Conservation (phyloP, 108 stramenopile genomes). For the Conticribra weissflogii region DNA sequence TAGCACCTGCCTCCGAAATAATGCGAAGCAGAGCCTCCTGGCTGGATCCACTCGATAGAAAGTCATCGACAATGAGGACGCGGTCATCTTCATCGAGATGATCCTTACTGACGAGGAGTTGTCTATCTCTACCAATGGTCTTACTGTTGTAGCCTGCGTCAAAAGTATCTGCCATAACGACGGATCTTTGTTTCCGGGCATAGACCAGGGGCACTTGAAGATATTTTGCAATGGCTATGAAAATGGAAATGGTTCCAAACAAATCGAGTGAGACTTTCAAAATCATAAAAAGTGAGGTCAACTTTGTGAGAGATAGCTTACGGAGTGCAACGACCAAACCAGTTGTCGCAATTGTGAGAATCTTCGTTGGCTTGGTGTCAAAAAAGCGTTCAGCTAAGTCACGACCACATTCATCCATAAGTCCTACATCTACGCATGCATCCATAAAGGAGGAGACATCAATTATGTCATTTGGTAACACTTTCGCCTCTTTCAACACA, state of each 20-base stretch:
- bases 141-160: constrained; percentile 78
- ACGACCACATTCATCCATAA: constrained; percentile 89
- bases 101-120: constrained; percentile 80
- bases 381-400: constrained; percentile 77
- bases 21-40: constrained; percentile 88
- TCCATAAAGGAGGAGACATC: constrained; percentile 92
- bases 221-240: constrained; percentile 76
- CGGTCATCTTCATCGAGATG: constrained; percentile 81
- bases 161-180: constrained; percentile 89
- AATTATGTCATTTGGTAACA: constrained; percentile 87
- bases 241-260: background rate
- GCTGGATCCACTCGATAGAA: constrained; percentile 83
- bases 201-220: constrained; percentile 87
- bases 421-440: constrained; percentile 77
- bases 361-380: constrained; percentile 72
- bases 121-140: constrained; percentile 78
- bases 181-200: constrained; percentile 86
- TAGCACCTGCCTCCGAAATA: constrained; percentile 79
- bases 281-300: background rate
- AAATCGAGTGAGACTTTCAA: constrained; percentile 1
- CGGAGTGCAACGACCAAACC: constrained; percentile 85
- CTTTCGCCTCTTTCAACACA: constrained; percentile 82
- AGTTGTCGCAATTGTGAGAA: constrained; percentile 89
- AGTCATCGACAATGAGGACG: constrained; percentile 89
- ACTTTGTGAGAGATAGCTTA: constrained; percentile 14